Evolutionary conservation across 805 yeast species (phyloP).

Genomic region (Scheffersomyces amazonensis): DNA sequence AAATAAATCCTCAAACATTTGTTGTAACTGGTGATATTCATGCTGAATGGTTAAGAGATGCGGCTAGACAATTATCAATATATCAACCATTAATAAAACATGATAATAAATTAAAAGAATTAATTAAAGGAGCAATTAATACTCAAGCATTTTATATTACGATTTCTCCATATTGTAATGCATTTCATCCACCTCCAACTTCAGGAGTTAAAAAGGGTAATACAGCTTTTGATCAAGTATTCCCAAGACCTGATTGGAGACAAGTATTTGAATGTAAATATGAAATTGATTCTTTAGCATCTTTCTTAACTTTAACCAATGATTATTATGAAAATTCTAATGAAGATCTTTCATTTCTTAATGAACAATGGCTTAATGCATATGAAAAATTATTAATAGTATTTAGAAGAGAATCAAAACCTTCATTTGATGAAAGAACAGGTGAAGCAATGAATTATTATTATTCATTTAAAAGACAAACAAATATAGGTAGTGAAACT

Average conservation of each 20-base stretch:
- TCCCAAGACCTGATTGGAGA: constrained; percentile 67
- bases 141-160: constrained; percentile 68
- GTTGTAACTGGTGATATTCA: constrained; percentile 90
- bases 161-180: constrained; percentile 80
- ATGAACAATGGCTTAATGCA: constrained; percentile 57
- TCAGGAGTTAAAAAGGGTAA: constrained; percentile 48
- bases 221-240: constrained; percentile 60
- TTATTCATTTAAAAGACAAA: constrained; percentile 71
- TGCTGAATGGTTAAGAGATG: constrained; percentile 91
- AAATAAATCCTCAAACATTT: constrained; percentile 53
- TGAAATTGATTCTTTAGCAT: constrained; percentile 83
- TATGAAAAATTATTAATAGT: constrained; percentile 49
- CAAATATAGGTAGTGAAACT: constrained; percentile 79
- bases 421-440: constrained; percentile 52
- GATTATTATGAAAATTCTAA: constrained; percentile 61
- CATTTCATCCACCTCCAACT: constrained; percentile 78
- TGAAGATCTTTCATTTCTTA: constrained; percentile 46
- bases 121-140: constrained; percentile 75
- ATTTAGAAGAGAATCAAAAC: constrained; percentile 54
- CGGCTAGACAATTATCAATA: constrained; percentile 77
- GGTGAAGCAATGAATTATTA: constrained; percentile 49
- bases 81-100: constrained; percentile 59
- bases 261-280: constrained; percentile 85
- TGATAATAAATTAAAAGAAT: constrained; percentile 47
- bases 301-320: constrained; percentile 71